Evolutionary conservation across 2,329 filamentous ascomycete genomes (phyloP), one percentile per base, ranked within the genome.

Genomic region (Ophiocordyceps camponoti-leonardi): DNA sequence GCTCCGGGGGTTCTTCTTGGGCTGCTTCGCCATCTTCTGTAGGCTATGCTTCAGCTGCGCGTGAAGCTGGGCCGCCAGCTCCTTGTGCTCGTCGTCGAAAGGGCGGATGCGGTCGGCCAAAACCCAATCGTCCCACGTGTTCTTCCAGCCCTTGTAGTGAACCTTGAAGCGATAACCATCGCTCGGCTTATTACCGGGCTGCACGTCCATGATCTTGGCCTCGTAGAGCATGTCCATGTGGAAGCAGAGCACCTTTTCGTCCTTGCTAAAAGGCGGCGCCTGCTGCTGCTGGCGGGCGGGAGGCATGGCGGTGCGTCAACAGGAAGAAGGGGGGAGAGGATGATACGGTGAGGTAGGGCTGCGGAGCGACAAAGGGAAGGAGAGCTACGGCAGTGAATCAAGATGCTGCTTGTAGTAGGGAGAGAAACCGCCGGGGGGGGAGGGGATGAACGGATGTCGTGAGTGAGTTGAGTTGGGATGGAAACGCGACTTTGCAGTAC

Each of bases 71-170:
- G 71, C 70, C 20, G 90, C 87, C 35, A 98, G 75, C 59, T 94
- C 86, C 58, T 86, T 85, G 66, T 96, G 95, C 66, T 96, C 92
- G 47, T 94, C 86, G 44, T 81, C 94, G 61, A 90, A 83, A 67
- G 95, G 95, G 58, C 88, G 82, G 49, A 98, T 81, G 53, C 92
- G 85, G 61, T 96, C 90, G 63, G 87, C 81, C 20, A 85, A 78
- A 41, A 96, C 92, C 90, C 90, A 96, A 67, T 98, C 92, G 67
- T 98, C 92, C 92, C 92, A 98, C 73, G 87, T 95, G 63, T 90
- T 88, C 72, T 98, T 98, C 92, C 92, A 98, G 58, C 92, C 92
- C 66, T 96, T 96, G 70, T 98, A 98, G 66, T 98, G 92, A 46
- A 98, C 84, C 58, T 85, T 84, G 68, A 94, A 98, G 61, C 86